Evolutionary conservation across 2,329 filamentous ascomycete genomes (phyloP), one percentile per base, ranked within the genome.

Genomic region (Fusarium subglutinans): DNA sequence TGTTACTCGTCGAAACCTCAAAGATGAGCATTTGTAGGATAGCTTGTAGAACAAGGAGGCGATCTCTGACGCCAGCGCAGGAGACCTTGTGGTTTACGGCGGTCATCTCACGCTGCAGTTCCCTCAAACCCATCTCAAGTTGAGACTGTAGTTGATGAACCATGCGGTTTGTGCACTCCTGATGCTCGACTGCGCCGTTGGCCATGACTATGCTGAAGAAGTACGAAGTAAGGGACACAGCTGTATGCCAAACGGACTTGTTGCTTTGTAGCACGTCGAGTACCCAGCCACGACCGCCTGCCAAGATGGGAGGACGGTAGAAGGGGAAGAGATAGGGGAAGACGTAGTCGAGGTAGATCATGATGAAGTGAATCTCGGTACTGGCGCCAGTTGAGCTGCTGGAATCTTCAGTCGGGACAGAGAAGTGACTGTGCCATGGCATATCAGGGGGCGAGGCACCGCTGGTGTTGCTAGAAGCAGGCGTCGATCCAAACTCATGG

Each of bases 311-410:
- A 2, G 90, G 90, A 6, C 85, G 85, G 79, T 91, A 92, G 77
- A 91, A 89, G 6, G 90, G 90, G 76, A 90, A 91, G 3, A 91
- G 81, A 72, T 90, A 89, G 4, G 90, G 90, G 69, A 91, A 87
- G 26, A 91, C 84, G 70, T 89, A 87, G 78, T 92, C 90, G 51
- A 91, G 83, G 76, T 91, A 92, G 64, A 89, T 85, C 86, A 90
- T 89, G 64, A 88, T 80, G 48, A 87, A 84, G 76, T 84, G 82
- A 2, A 84, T 75, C 59, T 82, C 80, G n/a, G 78, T 77, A 37
- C 79, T 80, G 13, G 74, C 72, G 5, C 74, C 77, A 18, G 60
- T 57, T 54, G 77, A 67, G 28, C 59, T 70, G 45, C 72, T 67
- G 6, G 53, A 37, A 35, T 81, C 79, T 11, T 78, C 68, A 40